Conservation (phyloP, 768 basidiomycete species). For the Terana coerulea region DNA sequence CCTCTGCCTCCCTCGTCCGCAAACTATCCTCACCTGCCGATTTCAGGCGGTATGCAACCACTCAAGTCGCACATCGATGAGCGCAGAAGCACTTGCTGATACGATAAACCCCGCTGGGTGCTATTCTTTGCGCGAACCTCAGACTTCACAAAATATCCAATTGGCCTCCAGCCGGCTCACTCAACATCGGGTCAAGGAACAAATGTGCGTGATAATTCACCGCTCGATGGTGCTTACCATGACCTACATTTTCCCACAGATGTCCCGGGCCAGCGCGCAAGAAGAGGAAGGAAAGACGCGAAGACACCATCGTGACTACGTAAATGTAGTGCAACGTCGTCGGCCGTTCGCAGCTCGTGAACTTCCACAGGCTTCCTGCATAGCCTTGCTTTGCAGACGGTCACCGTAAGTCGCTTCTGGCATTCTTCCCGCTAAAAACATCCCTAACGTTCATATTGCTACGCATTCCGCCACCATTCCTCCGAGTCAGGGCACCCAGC, state of each 20-base stretch:
- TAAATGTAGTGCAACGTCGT: too few relatives aligned
- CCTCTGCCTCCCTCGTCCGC: not conserved
- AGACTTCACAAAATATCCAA: too few relatives aligned
- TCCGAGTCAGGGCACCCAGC: conserved; percentile 19
- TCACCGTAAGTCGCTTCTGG: not conserved
- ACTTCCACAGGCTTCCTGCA: not conserved
- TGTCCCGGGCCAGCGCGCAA: too few relatives aligned
- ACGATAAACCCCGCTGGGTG: too few relatives aligned
- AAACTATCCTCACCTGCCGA: not conserved
- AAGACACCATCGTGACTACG: not conserved
- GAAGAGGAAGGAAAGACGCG: too few relatives aligned
- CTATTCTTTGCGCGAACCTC: too few relatives aligned
- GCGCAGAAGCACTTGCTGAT: too few relatives aligned
- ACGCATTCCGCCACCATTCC: conserved; percentile 11
- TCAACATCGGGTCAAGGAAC: too few relatives aligned
- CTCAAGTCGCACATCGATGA: not conserved
- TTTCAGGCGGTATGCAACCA: not conserved
- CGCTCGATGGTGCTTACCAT: too few relatives aligned
- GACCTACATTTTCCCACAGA: too few relatives aligned
- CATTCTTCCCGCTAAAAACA: not conserved
- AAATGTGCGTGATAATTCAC: too few relatives aligned
- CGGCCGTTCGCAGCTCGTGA: not conserved
- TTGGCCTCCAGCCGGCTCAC: too few relatives aligned
- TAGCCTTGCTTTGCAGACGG: not conserved
- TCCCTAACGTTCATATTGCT: conserved; percentile 1